These are phyloP conservation scores for Bolboschoenoplectus hybrid DNA, from an alignment of 202 grass and related monocot genomes.

Conservation along the genomic window DNA sequence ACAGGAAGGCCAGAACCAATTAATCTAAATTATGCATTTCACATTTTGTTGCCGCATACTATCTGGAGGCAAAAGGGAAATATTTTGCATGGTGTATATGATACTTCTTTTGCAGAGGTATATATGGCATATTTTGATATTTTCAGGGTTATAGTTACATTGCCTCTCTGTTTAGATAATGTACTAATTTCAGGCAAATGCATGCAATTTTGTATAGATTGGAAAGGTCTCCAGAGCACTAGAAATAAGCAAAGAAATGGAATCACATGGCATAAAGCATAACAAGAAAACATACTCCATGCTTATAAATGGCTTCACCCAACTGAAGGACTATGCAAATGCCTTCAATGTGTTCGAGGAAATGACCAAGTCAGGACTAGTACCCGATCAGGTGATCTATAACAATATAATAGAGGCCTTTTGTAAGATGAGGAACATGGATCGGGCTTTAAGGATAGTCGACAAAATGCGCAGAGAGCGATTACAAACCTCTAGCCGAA, in stretches of 20 bases:
- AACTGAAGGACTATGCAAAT: slow-evolving; percentile 92
- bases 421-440: slow-evolving; percentile 90
- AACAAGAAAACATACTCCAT: slow-evolving; percentile 99
- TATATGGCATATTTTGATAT: not conserved
- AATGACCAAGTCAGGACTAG: slow-evolving; percentile 75
- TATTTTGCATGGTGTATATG: not conserved
- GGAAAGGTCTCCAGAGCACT: slow-evolving; percentile 89
- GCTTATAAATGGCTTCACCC: slow-evolving; percentile 93
- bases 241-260: slow-evolving; percentile 77
- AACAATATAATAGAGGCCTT: slow-evolving; percentile 92
- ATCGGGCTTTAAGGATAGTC: slow-evolving; percentile 76
- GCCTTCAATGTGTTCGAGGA: slow-evolving; percentile 90
- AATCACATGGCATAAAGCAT: slow-evolving; percentile 74
- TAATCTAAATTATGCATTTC: slow-evolving; percentile 18
- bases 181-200: not conserved
- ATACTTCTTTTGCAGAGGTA: not conserved
- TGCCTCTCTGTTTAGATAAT: not conserved
- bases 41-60: not conserved
- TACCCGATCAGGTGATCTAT: slow-evolving; percentile 86
- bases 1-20: not conserved
- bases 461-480: slow-evolving; percentile 90
- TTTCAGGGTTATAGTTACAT: not conserved
- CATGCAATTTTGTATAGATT: slow-evolving; percentile 49
- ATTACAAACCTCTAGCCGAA: slow-evolving; percentile 75
- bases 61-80: not conserved